Conservation (phyloP, 2,329 filamentous ascomycete genomes). For the Cladosporium sp. region DNA sequence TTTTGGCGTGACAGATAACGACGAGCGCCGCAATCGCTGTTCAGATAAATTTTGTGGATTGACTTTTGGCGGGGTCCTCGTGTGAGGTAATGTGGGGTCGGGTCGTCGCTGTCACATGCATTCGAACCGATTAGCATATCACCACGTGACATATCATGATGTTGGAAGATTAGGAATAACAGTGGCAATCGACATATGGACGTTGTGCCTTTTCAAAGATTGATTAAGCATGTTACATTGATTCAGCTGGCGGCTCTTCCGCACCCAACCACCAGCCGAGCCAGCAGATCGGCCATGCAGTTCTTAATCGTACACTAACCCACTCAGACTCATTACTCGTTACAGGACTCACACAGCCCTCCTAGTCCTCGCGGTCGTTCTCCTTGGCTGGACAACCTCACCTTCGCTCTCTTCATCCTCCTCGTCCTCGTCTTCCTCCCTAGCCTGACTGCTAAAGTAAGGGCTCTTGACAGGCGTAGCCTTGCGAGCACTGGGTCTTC, state of each 20-base stretch:
- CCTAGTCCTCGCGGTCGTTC: slow-evolving; percentile 30
- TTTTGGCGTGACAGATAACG: neutral
- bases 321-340: no score
- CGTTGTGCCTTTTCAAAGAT: neutral
- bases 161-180: no score
- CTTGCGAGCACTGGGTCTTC: slow-evolving; percentile 19
- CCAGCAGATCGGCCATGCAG: neutral
- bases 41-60: slow-evolving; percentile 3
- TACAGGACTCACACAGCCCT: neutral
- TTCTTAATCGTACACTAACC: neutral
- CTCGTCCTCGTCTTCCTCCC: slow-evolving; percentile 16
- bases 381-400: slow-evolving; percentile 27
- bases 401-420: slow-evolving; percentile 22
- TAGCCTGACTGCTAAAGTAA: slow-evolving; percentile 21
- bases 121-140: neutral
- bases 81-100: neutral
- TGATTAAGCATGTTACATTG: neutral
- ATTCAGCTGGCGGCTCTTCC: neutral
- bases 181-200: no score
- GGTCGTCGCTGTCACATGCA: neutral
- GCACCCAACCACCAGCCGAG: no score
- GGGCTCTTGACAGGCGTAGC: slow-evolving; percentile 27
- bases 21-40: neutral
- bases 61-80: neutral
- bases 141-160: no score